Percentiles rank a stretch among this genome's conserved stretches.
phyloP scores from a whole-genome alignment of 2,329 filamentous ascomycete genomes.

The Fusarium neocosmosporiellum region DNA sequence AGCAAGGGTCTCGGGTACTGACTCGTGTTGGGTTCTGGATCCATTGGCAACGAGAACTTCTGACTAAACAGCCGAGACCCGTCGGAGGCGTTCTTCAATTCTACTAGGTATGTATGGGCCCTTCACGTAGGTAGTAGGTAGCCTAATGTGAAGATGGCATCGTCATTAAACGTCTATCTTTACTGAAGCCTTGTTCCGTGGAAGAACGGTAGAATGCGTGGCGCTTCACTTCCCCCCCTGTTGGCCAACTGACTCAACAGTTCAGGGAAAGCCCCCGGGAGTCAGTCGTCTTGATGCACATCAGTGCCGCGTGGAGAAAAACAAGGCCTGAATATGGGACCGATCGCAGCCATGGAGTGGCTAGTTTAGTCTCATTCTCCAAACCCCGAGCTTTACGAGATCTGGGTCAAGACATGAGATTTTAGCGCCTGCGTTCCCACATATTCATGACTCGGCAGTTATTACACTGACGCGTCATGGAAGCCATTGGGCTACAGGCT shows the following conservation, averaged over 20 bases:
- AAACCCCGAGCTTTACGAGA: conserved; percentile 4
- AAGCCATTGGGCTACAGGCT: not conserved
- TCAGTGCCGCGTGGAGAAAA: not conserved
- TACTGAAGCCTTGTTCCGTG: not conserved
- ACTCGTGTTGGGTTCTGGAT: not conserved
- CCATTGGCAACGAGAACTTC: not conserved
- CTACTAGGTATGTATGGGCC: not conserved
- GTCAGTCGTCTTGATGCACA: not conserved
- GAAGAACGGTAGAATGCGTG: not conserved
- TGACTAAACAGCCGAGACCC: not conserved
- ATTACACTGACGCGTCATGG: not conserved
- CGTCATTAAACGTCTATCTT: not conserved
- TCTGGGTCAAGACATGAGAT: not conserved
- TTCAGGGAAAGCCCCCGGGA: not conserved
- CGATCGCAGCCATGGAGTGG: not conserved
- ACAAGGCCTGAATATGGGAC: not conserved
- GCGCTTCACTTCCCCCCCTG: not conserved
- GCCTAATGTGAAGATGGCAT: not conserved
- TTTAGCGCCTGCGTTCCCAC: not conserved
- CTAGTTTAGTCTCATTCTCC: not conserved
- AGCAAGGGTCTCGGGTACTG: not conserved
- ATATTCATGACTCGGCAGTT: not conserved
- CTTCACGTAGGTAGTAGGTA: not conserved
- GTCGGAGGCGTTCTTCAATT: not conserved
- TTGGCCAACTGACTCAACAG: not conserved